phyloP scores from a whole-genome alignment of 2,329 filamentous ascomycete genomes.

The Parasarocladium wereldwijsianum region DNA sequence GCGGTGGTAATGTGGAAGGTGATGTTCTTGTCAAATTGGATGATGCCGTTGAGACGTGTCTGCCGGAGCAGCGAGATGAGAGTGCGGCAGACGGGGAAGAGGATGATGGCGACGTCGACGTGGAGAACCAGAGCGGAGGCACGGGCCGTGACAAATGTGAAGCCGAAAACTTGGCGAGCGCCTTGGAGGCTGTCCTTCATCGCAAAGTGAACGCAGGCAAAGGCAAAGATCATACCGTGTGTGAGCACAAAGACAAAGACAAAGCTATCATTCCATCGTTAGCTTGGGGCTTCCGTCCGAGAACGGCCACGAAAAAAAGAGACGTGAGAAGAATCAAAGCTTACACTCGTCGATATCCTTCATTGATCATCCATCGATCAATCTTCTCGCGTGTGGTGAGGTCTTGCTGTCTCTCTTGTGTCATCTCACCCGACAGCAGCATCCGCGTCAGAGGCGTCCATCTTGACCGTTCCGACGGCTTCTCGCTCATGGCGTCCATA shows the following conservation, averaged over 20 bases:
- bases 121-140: constrained; percentile 64
- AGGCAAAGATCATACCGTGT: constrained; percentile 64
- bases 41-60: constrained; percentile 71
- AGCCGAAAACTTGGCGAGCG: constrained; percentile 54
- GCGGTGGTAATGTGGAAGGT: constrained; percentile 75
- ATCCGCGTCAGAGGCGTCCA: constrained; percentile 73
- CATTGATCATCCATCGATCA: constrained; percentile 81
- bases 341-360: constrained; percentile 68
- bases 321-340: constrained; percentile 16
- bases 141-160: constrained; percentile 64
- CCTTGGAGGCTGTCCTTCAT: constrained; percentile 59
- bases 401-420: constrained; percentile 54
- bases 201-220: constrained; percentile 67
- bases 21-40: constrained; percentile 83
- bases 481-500: too few relatives aligned
- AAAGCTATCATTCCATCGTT: constrained; percentile 34
- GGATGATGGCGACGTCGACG: constrained; percentile 65
- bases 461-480: constrained; percentile 55
- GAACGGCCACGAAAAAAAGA: background rate
- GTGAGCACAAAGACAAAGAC: constrained; percentile 61
- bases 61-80: constrained; percentile 69
- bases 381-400: constrained; percentile 58
- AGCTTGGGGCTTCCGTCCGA: constrained; percentile 6
- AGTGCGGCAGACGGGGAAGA: constrained; percentile 72
- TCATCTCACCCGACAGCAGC: constrained; percentile 73